Evolutionary conservation across 2,329 filamentous ascomycete species (phyloP).

Genomic region (Hymenoscyphus fructigenus): DNA sequence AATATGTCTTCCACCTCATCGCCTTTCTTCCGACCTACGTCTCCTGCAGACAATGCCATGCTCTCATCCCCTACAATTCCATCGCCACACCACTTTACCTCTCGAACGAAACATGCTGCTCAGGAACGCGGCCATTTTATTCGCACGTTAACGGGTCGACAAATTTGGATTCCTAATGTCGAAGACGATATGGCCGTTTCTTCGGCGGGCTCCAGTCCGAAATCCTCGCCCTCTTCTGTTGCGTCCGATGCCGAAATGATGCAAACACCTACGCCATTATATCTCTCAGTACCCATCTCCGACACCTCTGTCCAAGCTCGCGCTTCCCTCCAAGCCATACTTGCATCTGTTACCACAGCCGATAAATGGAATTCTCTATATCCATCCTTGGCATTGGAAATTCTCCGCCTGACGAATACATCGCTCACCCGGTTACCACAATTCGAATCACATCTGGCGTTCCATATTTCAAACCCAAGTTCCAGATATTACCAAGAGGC

Average conservation of each 20-base stretch:
- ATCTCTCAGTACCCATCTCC: slow-evolving; percentile 25
- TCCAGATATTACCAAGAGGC: slow-evolving; percentile 34
- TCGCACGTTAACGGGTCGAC: slow-evolving; percentile 24
- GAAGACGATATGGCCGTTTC: slow-evolving; percentile 27
- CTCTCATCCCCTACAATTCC: slow-evolving; percentile 34
- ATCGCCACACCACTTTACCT: slow-evolving; percentile 30
- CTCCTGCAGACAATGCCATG: slow-evolving; percentile 27
- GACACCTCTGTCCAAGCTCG: slow-evolving; percentile 32
- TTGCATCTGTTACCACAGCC: slow-evolving; percentile 29
- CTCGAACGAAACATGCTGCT: slow-evolving; percentile 19
- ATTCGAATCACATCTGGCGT: slow-evolving; percentile 35
- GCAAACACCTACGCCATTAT: slow-evolving; percentile 31
- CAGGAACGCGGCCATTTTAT: slow-evolving; percentile 29
- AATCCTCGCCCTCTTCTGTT: slow-evolving; percentile 33
- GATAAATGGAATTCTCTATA: slow-evolving; percentile 33
- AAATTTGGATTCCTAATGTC: slow-evolving; percentile 30
- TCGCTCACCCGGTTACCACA: slow-evolving; percentile 32
- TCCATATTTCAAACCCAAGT: slow-evolving; percentile 32
- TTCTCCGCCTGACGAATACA: slow-evolving; percentile 35
- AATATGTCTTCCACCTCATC: slow-evolving; percentile 27
- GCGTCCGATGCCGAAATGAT: slow-evolving; percentile 31
- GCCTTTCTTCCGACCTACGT: slow-evolving; percentile 26
- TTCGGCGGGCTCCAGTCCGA: slow-evolving; percentile 30
- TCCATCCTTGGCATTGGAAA: slow-evolving; percentile 34
- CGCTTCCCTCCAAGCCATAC: slow-evolving; percentile 33